Evolutionary conservation across 768 basidiomycete genomes (phyloP), one percentile per base, ranked within the genome.

Genomic region (Leccinum subtestaceum): DNA sequence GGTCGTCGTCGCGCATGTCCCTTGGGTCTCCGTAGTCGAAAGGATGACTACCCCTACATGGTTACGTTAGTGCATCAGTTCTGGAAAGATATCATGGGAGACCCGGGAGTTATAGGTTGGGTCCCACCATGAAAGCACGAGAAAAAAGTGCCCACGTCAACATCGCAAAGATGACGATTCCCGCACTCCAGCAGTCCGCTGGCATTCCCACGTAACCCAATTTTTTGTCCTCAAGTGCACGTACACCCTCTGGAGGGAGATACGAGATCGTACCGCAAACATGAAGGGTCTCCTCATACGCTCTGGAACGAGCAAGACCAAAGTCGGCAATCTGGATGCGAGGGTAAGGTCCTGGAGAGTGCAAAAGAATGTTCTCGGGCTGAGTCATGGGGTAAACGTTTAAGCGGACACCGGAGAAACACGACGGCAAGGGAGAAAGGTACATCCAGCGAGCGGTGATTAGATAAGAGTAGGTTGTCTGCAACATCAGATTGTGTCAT

Each of bases 161-260:
- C 90, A 93, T 93, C 57, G 91, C 85, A 62, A 87, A 93, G 53
- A 93, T 74, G 54, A 90, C 85, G 5, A 93, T 82, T 5, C 92
- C 92, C 12, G 88, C 83, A 64, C 91, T 92, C 92, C 92, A 94
- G 66, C 91, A 93, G 71, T 94, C 92, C 3, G 91, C 82, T n/a
- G 91, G 89, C 87, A 93, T 88, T 19, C 90, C 90, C 32, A 80
- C 72, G 63, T 91, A 92, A 53, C 88, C 84, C 46, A 89, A 72
- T 58, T 89, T 78, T 63, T 86, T 87, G 63, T 88, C 78, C 64
- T 92, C 88, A 45, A 93, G 74, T 7, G 91, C 91, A 10, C 89
- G 77, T 38, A 94, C 83, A 11, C 90, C 92, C 72, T 94, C 92
- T 0, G 91, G 91, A 8, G 91, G 91, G 15, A 94, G 77, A 71